Evolutionary conservation across 805 yeast genomes (phyloP).

Genomic region (Saccharomycopsis javanensis): DNA sequence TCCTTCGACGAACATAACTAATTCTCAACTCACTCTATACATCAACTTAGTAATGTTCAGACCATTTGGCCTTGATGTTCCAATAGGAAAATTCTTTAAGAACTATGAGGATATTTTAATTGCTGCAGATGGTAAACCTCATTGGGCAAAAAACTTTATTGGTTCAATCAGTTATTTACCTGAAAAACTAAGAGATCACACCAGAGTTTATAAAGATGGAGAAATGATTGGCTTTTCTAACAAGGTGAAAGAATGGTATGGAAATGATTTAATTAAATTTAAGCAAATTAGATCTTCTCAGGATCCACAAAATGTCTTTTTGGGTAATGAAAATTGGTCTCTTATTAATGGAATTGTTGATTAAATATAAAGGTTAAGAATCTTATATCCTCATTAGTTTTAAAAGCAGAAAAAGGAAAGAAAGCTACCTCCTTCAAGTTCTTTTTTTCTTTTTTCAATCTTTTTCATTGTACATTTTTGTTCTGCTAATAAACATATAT

Average conservation of each 20-base stretch:
- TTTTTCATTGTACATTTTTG: background rate
- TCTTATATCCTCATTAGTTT: too few relatives aligned
- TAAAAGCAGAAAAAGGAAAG: background rate
- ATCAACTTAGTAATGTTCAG: constrained; percentile 93
- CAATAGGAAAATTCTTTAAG: constrained; percentile 71
- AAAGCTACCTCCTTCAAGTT: too few relatives aligned
- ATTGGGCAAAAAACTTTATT: constrained; percentile 95
- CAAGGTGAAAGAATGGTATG: constrained; percentile 70
- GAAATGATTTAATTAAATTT: constrained; percentile 53
- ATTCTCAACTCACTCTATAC: constrained; percentile 73
- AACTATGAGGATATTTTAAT: constrained; percentile 72
- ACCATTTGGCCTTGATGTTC: constrained; percentile 74
- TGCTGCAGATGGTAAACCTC: constrained; percentile 86
- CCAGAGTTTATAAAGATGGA: constrained; percentile 40
- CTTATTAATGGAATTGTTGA: constrained; percentile 63
- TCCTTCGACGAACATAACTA: constrained; percentile 40
- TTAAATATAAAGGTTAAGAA: background rate
- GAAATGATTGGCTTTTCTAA: constrained; percentile 74
- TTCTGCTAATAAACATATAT: background rate
- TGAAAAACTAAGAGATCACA: constrained; percentile 24
- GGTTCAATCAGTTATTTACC: constrained; percentile 36
- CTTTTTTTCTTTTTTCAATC: background rate
- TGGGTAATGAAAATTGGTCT: constrained; percentile 75
- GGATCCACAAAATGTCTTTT: constrained; percentile 78
- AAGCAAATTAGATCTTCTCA: constrained; percentile 52